Conservation (phyloP, 139 green algal species). For the Haematococcus sp. region DNA sequence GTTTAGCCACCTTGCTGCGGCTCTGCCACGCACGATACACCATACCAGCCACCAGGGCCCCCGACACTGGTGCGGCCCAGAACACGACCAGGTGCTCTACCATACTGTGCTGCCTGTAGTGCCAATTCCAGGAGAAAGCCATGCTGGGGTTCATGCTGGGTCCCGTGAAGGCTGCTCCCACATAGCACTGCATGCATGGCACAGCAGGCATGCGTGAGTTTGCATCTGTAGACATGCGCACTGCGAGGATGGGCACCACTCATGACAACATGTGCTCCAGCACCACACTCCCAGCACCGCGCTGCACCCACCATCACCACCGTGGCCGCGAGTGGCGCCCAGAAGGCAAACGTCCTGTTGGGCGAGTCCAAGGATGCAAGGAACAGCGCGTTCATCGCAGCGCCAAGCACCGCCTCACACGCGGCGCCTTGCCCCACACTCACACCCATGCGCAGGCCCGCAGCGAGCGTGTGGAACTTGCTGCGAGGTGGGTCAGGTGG, state of each 20-base stretch:
- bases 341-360: conserved; percentile 21
- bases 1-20: neutral
- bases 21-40: neutral
- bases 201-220: too few relatives aligned
- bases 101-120: conserved; percentile 29
- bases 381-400: conserved; percentile 14
- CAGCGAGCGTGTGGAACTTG: conserved; percentile 24
- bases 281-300: too few relatives aligned
- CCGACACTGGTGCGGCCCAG: conserved; percentile 42
- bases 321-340: conserved; percentile 29
- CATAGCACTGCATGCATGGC: conserved; percentile 23
- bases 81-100: conserved; percentile 40
- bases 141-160: conserved; percentile 50
- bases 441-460: conserved; percentile 14
- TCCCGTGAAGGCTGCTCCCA: conserved; percentile 38
- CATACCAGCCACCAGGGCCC: conserved; percentile 27
- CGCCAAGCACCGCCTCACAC: conserved; percentile 22
- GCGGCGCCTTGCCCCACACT: conserved; percentile 4
- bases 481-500: neutral
- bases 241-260: too few relatives aligned
- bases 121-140: conserved; percentile 37
- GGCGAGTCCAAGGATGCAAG: conserved; percentile 15
- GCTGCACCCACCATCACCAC: conserved; percentile 32
- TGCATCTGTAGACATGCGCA: too few relatives aligned
- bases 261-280: too few relatives aligned